phyloP scores from a whole-genome alignment of 495 filamentous ascomycete species.

The Hypoxylon fuscum region DNA sequence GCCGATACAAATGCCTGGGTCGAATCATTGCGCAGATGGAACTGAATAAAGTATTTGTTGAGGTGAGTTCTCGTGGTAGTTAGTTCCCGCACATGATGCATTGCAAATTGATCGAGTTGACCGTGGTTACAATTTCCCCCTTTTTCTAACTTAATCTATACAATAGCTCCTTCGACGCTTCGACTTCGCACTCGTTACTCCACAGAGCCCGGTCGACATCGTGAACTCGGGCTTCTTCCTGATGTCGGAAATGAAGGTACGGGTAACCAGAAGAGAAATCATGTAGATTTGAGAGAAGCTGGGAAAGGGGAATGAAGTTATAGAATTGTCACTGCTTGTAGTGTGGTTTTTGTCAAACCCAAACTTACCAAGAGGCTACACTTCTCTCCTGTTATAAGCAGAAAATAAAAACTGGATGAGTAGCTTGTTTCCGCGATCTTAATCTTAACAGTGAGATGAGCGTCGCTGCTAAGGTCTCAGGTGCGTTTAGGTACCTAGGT shows the following conservation, averaged over 20 bases:
- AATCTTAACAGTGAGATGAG: too few species aligned
- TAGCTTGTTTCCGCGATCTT: too few species aligned
- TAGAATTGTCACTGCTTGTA: background rate
- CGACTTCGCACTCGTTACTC: conserved; percentile 29
- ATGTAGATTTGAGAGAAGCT: background rate
- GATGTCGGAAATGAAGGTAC: conserved; percentile 34
- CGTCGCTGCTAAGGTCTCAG: too few species aligned
- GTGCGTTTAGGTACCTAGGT: too few species aligned
- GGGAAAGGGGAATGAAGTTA: background rate
- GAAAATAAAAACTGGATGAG: too few species aligned
- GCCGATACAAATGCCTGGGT: conserved; percentile 53
- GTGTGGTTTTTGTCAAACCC: too few species aligned
- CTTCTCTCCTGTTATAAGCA: too few species aligned
- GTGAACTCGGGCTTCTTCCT: conserved; percentile 34
- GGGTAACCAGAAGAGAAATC: conserved; percentile 23
- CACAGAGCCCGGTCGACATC: conserved; percentile 31
- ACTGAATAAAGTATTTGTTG: conserved; percentile 63
- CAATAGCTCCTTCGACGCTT: conserved; percentile 33
- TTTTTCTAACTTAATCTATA: background rate
- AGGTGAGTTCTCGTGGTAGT: conserved; percentile 48
- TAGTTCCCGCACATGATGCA: background rate
- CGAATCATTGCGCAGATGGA: conserved; percentile 50
- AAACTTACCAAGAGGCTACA: too few species aligned
- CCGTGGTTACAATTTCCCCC: background rate
- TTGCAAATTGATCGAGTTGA: background rate